Conservation (phyloP, 2,329 filamentous ascomycete genomes). For the Verticillium klebahnii region DNA sequence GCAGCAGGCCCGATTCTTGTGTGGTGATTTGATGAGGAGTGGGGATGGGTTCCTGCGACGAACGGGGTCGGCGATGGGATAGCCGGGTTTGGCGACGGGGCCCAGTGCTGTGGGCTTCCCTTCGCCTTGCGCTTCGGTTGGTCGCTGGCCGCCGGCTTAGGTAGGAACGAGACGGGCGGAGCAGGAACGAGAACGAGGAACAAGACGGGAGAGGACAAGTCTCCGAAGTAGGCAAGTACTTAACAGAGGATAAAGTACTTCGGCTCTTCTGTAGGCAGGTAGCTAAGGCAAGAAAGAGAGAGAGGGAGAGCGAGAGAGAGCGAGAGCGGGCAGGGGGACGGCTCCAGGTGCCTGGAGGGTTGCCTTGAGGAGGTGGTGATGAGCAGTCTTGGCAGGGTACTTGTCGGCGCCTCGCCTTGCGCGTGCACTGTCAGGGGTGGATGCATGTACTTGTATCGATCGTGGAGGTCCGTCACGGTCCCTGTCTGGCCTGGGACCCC, state of each 20-base stretch:
- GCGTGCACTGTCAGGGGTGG: not conserved
- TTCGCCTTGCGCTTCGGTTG: not conserved
- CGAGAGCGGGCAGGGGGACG: not conserved
- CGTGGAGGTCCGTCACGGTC: not conserved
- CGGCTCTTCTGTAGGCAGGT: not conserved
- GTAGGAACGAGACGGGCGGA: not conserved
- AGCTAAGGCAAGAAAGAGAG: not conserved
- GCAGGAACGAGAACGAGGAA: constrained; percentile 22
- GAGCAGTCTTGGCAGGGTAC: not conserved
- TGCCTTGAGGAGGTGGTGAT: not conserved
- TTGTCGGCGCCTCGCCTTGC: not conserved
- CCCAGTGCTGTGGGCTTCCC: not conserved
- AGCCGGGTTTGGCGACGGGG: not conserved
- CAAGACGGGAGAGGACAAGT: not conserved
- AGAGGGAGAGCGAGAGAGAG: not conserved
- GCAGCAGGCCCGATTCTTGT: not conserved
- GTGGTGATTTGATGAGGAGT: not conserved
- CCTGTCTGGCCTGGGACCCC: not conserved
- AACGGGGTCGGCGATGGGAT: not conserved
- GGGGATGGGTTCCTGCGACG: not conserved
- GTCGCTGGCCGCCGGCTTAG: not conserved
- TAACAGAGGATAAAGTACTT: not conserved
- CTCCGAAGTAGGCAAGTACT: not conserved
- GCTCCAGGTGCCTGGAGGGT: not conserved
- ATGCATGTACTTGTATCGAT: not conserved